phyloP scores from a whole-genome alignment of 176 grass and related monocot genomes.

The Dactylis glomerata region DNA sequence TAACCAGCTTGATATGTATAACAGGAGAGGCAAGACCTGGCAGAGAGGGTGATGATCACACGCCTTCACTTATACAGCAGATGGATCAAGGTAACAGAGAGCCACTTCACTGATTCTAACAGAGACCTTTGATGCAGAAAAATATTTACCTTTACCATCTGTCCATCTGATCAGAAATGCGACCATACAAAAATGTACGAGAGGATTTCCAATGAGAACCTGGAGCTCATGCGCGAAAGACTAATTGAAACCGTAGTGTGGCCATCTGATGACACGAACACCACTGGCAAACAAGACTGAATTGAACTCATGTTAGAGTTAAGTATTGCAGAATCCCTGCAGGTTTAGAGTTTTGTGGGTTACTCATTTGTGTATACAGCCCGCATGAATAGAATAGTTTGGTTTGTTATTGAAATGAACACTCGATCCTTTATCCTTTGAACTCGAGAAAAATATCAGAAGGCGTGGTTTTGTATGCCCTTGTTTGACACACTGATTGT shows the following conservation, averaged over 20 bases:
- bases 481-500: neutral
- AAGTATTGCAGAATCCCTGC: neutral
- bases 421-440: neutral
- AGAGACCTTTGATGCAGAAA: neutral
- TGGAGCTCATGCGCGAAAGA: constrained; percentile 80
- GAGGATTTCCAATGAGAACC: constrained; percentile 78
- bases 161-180: constrained; percentile 55
- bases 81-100: constrained; percentile 75
- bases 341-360: neutral
- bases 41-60: constrained; percentile 92
- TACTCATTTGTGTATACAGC: constrained; percentile 15
- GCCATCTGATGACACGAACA: constrained; percentile 62
- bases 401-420: neutral
- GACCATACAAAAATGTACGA: constrained; percentile 91
- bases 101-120: neutral
- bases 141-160: neutral
- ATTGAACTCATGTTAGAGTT: constrained; percentile 1
- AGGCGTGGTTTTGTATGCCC: neutral
- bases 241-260: constrained; percentile 83
- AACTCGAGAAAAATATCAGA: neutral
- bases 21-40: constrained; percentile 82
- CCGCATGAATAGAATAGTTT: constrained; percentile 6
- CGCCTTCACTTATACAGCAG: constrained; percentile 84
- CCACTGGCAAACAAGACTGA: constrained; percentile 42
- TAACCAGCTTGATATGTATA: neutral